Conservation (phyloP, 495 filamentous ascomycete species). For the Margaritispora aquatica region DNA sequence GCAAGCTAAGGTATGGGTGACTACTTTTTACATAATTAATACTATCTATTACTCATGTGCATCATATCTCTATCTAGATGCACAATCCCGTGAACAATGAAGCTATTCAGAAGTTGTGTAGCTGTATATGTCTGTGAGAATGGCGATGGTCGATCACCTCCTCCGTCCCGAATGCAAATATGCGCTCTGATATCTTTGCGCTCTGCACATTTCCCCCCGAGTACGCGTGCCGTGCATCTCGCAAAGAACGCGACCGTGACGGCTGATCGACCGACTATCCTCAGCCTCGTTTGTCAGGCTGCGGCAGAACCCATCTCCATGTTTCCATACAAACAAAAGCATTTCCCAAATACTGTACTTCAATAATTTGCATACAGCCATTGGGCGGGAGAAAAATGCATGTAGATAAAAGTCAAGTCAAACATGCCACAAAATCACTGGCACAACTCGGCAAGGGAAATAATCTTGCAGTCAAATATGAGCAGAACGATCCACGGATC, state of each 20-base stretch:
- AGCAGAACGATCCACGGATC: no score
- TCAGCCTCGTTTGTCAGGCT: not conserved
- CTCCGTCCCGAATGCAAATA: not conserved
- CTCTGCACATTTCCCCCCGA: not conserved
- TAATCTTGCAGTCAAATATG: no score
- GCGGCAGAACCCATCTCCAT: no score
- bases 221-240: not conserved
- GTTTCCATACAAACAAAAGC: not conserved
- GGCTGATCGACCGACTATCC: not conserved
- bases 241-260: no score
- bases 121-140: not conserved
- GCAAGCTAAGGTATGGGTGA: not conserved
- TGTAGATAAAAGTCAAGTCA: no score
- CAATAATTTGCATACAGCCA: not conserved
- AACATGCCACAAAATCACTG: no score
- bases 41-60: no score
- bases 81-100: conserved; percentile 3
- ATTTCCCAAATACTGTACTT: not conserved
- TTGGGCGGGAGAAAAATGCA: no score
- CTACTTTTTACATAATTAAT: not conserved
- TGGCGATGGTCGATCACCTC: no score
- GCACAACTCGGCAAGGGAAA: not conserved
- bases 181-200: not conserved
- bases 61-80: no score
- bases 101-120: not conserved